A percentile compares a stretch with the other conserved stretches of the same genome.
Evolutionary conservation across 2,329 filamentous ascomycete species (phyloP).

Genomic region (Pyrenochaeta sp.): DNA sequence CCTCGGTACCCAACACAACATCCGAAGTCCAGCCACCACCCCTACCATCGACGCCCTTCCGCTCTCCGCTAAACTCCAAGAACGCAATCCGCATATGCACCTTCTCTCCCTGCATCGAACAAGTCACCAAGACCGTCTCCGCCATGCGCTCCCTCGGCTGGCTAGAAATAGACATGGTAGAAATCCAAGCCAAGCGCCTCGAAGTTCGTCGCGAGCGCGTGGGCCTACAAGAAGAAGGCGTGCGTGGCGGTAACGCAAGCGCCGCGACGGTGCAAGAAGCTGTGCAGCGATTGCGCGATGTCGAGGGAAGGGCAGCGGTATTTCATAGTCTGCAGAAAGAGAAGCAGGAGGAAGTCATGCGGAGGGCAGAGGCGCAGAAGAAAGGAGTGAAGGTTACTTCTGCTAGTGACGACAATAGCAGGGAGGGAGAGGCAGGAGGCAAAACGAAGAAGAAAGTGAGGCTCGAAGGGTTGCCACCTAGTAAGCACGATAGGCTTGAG

Average conservation of each 20-base stretch:
- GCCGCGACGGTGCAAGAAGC: conserved; percentile 83
- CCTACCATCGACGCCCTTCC: conserved; percentile 31
- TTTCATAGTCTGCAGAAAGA: conserved; percentile 63
- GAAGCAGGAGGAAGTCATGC: conserved; percentile 55
- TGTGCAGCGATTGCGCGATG: conserved; percentile 73
- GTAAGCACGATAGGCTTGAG: conserved; percentile 42
- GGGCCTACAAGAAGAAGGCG: conserved; percentile 73
- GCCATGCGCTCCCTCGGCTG: conserved; percentile 82
- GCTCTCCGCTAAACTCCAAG: conserved; percentile 72
- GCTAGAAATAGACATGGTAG: conserved; percentile 93
- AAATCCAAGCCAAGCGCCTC: conserved; percentile 80
- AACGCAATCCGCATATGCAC: conserved; percentile 83
- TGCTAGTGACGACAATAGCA: not conserved
- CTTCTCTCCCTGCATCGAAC: conserved; percentile 96
- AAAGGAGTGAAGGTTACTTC: conserved; percentile 10
- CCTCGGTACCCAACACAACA: not conserved
- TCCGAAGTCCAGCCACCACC: conserved; percentile 5
- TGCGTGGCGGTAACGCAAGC: conserved; percentile 71
- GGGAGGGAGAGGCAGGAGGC: conserved; percentile 8
- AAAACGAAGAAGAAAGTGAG: conserved; percentile 26
- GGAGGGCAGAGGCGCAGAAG: conserved; percentile 47
- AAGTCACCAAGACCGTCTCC: conserved; percentile 86
- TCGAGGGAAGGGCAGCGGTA: conserved; percentile 73
- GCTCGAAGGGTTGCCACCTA: conserved; percentile 35
- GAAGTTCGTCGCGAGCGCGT: conserved; percentile 84